phyloP scores from a whole-genome alignment of 1,139 yeast species.

The Hansenula sp. region DNA sequence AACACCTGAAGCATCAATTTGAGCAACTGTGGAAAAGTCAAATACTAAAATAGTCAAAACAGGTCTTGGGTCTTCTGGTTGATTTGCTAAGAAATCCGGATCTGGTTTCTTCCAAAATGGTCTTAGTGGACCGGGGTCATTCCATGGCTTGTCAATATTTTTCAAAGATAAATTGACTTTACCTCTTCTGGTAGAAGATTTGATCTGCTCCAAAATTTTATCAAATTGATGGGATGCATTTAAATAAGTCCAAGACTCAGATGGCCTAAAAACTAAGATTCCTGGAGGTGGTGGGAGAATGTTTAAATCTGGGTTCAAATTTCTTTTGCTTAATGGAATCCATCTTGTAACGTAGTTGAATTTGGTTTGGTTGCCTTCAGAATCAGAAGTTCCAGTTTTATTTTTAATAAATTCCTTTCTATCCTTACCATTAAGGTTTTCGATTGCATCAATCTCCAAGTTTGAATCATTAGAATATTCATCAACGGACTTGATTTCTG shows the following conservation, averaged over 20 bases:
- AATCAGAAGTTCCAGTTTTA: constrained; percentile 10
- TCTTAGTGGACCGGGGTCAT: constrained; percentile 71
- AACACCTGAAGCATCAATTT: constrained; percentile 74
- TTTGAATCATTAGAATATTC: constrained; percentile 16
- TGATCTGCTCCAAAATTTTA: constrained; percentile 63
- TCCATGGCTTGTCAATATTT: constrained; percentile 84
- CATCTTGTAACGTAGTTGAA: constrained; percentile 60
- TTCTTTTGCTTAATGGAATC: constrained; percentile 68
- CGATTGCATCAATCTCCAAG: constrained; percentile 12
- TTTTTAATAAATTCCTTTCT: constrained; percentile 3
- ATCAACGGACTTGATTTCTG: constrained; percentile 32
- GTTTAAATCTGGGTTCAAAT: constrained; percentile 53
- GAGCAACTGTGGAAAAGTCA: constrained; percentile 76
- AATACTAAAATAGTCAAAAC: constrained; percentile 66
- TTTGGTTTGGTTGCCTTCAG: constrained; percentile 18
- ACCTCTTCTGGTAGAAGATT: constrained; percentile 59
- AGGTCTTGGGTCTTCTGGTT: constrained; percentile 52
- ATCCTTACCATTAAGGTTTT: constrained; percentile 5
- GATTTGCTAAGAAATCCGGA: constrained; percentile 11
- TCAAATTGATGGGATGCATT: constrained; percentile 77
- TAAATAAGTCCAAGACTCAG: constrained; percentile 79
- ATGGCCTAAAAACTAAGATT: constrained; percentile 77
- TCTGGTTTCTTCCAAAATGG: constrained; percentile 15
- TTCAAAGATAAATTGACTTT: constrained; percentile 38
- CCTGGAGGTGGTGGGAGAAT: constrained; percentile 88